phyloP scores from a whole-genome alignment of 202 grass and related monocot species.

The Elaeis oleifera region DNA sequence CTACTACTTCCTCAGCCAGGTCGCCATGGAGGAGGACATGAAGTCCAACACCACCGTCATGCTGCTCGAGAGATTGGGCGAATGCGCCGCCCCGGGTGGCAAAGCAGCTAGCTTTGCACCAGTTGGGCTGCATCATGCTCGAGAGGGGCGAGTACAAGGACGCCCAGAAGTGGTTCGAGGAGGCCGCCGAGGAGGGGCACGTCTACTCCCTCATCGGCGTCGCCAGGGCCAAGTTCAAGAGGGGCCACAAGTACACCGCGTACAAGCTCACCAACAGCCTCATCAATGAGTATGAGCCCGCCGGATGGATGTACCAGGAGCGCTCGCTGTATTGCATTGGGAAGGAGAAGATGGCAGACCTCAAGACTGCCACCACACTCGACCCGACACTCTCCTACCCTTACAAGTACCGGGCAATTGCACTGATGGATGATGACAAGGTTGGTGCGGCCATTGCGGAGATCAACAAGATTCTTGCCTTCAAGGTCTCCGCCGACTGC shows the following conservation, averaged over 20 bases:
- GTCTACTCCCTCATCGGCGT: constrained; percentile 71
- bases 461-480: constrained; percentile 72
- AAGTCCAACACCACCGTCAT: constrained; percentile 77
- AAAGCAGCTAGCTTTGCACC: constrained; percentile 66
- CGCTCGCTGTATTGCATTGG: constrained; percentile 62
- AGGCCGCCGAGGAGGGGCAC: constrained; percentile 60
- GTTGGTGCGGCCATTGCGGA: constrained; percentile 53
- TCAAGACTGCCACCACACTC: constrained; percentile 50
- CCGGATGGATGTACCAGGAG: constrained; percentile 93
- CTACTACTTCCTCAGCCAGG: constrained; percentile 78
- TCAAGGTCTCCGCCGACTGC: constrained; percentile 68
- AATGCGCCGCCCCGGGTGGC: constrained; percentile 61
- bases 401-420: constrained; percentile 71
- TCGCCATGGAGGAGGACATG: constrained; percentile 85
- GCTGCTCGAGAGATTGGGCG: constrained; percentile 65
- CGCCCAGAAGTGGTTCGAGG: constrained; percentile 73
- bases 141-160: constrained; percentile 82
- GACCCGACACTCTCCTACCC: constrained; percentile 73
- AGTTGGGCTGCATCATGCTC: constrained; percentile 89
- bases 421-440: constrained; percentile 67
- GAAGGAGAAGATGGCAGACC: constrained; percentile 73
- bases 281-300: constrained; percentile 39
- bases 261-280: constrained; percentile 81
- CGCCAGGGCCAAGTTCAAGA: constrained; percentile 76
- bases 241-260: constrained; percentile 85